A percentile compares a stretch with the other conserved stretches of the same genome.
These are phyloP conservation scores for Trichoderma sp. DNA, from an alignment of 2,329 filamentous ascomycete species.

Conservation along the genomic window DNA sequence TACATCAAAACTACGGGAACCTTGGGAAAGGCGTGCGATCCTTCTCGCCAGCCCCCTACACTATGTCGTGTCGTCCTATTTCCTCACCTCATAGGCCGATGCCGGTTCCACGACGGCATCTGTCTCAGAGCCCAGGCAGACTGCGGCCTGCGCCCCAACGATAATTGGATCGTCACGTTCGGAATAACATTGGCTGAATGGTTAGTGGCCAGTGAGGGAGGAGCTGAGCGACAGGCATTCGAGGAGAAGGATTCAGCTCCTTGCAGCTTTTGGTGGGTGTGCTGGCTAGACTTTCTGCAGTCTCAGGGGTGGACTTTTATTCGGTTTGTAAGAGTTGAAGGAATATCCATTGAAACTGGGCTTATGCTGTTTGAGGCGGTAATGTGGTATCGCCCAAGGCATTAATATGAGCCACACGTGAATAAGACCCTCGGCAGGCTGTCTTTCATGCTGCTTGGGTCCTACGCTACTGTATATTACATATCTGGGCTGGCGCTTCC, in stretches of 20 bases:
- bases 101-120: not conserved
- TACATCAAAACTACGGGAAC: not conserved
- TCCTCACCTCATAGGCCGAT: not conserved
- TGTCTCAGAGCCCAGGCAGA: not conserved
- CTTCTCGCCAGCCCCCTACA: not conserved
- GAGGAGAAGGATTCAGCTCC: slow-evolving; percentile 6
- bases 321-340: not conserved
- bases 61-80: not conserved
- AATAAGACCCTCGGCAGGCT: not conserved
- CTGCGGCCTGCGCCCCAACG: not conserved
- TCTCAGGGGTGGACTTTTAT: not conserved
- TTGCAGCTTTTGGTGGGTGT: not conserved
- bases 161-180: not conserved
- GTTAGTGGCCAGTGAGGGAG: not conserved
- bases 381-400: not conserved
- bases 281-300: not conserved
- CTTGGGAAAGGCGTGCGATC: not conserved
- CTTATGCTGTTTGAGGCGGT: not conserved
- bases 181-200: not conserved
- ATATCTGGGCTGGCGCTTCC: not conserved
- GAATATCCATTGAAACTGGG: not conserved
- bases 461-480: not conserved
- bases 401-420: not conserved
- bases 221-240: slow-evolving; percentile 2
- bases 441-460: not conserved